Base-by-base conservation (phyloP, 805 yeast species). In the Kuraishia piskuri region DNA sequence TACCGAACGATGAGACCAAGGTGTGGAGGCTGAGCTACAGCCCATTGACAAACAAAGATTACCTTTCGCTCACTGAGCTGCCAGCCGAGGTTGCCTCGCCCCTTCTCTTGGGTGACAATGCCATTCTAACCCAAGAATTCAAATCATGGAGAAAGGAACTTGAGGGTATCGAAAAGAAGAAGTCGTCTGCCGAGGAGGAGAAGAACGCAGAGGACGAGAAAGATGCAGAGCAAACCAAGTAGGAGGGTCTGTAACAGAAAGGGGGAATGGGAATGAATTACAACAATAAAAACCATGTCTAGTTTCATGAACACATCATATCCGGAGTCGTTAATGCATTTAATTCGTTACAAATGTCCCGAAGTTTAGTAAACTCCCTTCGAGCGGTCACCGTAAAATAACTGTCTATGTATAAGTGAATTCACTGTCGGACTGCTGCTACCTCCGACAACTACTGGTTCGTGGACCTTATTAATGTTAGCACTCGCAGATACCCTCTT, bases 11-110 rank as follows among this genome's bases (percentile, higher is more conserved):
- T 46, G 82, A 82, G 55, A 66, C 69, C 22, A 77, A 71, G 49
- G 77, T 80, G 1, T 81, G 78, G 73, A 71, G 76, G 53, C 68
- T 83, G 55, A 73, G 76, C n/a, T 88, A 77, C 62, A 82, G 80
- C 58, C 77, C 85, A 1, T 40, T 52, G 2, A 69, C 72, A 8
- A 76, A 79, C 26, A 76, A 79, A 52, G 73, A 82, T 22, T 76
- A 86, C 52, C 26, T 70, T 19, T 69, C 77, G 19, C 68, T 86
- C 57, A 66, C 68, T 10, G 80, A 79, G 59, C 73, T 84, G 51
- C 57, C 74, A 9, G 64, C 64, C 6, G 63, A 62, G 3, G 56
- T 57, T 12, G 60, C 66, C 1, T 50, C 67, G 56, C 55, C 48
- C 45, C 55, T 66, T 25, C 52, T 64, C 22, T 71, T 78, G 14